phyloP scores from a whole-genome alignment of 2,329 filamentous ascomycete species.

The Cercospora zeina region DNA sequence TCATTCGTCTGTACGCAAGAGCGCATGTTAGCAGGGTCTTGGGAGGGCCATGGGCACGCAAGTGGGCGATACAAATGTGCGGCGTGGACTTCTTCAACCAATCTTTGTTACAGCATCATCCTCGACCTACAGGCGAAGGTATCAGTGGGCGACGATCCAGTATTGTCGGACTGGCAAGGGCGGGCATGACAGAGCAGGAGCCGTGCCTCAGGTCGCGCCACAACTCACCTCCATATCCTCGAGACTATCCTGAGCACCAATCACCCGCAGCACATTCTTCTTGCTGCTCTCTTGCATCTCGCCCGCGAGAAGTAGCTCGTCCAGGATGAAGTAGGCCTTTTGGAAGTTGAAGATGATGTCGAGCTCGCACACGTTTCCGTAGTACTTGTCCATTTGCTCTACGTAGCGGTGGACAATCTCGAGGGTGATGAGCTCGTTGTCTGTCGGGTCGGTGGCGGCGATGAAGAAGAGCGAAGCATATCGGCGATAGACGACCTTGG shows the following conservation, averaged over 20 bases:
- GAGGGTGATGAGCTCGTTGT: slow-evolving; percentile 97
- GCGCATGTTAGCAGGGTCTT: slow-evolving; percentile 24
- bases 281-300: slow-evolving; percentile 99
- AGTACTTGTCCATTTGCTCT: slow-evolving; percentile 99
- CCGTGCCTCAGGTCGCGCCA: slow-evolving; percentile 4
- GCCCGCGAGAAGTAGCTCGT: slow-evolving; percentile 90
- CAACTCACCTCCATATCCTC: slow-evolving; percentile 97
- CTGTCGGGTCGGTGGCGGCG: slow-evolving; percentile 91
- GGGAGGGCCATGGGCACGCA: slow-evolving; percentile 8
- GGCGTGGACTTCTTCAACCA: slow-evolving; percentile 45
- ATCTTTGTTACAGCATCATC: slow-evolving; percentile 61
- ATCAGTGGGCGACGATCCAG: slow-evolving; percentile 38
- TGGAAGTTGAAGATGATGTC: slow-evolving; percentile 99
- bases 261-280: slow-evolving; percentile 95
- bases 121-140: slow-evolving; percentile 41
- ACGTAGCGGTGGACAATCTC: slow-evolving; percentile 99
- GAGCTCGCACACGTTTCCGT: slow-evolving; percentile 98
- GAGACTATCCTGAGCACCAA: slow-evolving; percentile 93
- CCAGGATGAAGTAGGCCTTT: slow-evolving; percentile 98
- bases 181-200: neutral
- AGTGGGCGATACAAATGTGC: slow-evolving; percentile 25
- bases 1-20: slow-evolving; percentile 28
- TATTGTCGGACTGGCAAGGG: neutral
- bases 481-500: slow-evolving; percentile 96
- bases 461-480: slow-evolving; percentile 99